Percentiles rank a stretch among this genome's conserved stretches.
phyloP scores from a whole-genome alignment of 129 eudicot genomes.

The Glebionis coronaria region DNA sequence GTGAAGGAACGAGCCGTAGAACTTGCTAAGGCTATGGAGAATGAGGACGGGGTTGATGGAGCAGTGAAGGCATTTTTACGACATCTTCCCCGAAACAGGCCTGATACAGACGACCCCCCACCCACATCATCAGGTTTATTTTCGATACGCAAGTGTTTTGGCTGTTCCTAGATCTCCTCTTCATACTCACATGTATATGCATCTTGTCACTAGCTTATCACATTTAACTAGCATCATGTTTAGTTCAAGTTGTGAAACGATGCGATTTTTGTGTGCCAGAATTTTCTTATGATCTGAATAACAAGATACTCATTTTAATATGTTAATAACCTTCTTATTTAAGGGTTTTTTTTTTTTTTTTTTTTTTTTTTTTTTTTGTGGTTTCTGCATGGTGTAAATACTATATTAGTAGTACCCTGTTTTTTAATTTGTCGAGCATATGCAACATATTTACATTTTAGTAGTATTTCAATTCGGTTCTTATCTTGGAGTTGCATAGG shows the following conservation, averaged over 20 bases:
- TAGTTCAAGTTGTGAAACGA: conserved; percentile 18
- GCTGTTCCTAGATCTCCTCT: conserved; percentile 51
- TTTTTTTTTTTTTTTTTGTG: too few species aligned
- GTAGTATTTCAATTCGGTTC: not conserved
- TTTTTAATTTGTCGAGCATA: not conserved
- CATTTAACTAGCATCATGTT: conserved; percentile 2
- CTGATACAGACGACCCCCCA: conserved; percentile 42
- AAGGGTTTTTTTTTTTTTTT: not conserved
- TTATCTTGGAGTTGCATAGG: too few species aligned
- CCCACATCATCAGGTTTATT: conserved; percentile 40
- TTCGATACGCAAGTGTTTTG: conserved; percentile 72
- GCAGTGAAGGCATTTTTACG: conserved; percentile 86
- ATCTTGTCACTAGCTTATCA: conserved; percentile 21
- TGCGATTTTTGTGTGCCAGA: not conserved
- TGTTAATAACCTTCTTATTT: not conserved
- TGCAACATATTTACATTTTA: not conserved
- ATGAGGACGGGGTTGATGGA: conserved; percentile 92
- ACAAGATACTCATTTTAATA: not conserved
- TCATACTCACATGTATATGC: conserved; percentile 6
- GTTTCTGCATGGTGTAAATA: not conserved
- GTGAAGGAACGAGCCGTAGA: conserved; percentile 80
- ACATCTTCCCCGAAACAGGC: conserved; percentile 61
- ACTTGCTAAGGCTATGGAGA: conserved; percentile 90
- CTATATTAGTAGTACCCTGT: not conserved
- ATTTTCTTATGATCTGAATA: conserved; percentile 4